Evolutionary conservation across 2,329 filamentous ascomycete genomes (phyloP).

Genomic region (Ophiostoma angusticollis): DNA sequence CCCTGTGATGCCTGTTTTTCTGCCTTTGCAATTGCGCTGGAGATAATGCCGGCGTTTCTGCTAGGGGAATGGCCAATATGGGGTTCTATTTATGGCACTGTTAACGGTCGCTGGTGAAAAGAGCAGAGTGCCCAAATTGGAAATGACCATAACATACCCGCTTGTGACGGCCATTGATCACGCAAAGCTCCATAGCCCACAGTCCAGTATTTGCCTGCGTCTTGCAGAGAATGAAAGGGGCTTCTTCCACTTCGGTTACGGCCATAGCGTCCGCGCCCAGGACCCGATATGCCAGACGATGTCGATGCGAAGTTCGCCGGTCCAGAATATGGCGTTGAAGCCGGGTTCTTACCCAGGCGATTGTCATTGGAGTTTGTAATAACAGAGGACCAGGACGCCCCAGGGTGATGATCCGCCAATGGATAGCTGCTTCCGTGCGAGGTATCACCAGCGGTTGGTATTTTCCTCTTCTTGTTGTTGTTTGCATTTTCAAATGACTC

Average conservation of each 20-base stretch:
- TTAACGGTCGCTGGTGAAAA: constrained; percentile 1
- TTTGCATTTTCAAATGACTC: constrained; percentile 97
- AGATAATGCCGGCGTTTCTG: constrained; percentile 65
- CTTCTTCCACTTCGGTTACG: constrained; percentile 49
- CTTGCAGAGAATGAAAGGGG: constrained; percentile 46
- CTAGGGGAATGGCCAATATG: neutral
- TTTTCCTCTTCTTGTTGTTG: constrained; percentile 99
- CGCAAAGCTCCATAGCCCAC: constrained; percentile 34
- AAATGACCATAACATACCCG: no score
- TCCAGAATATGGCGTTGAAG: constrained; percentile 22
- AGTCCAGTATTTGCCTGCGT: constrained; percentile 45
- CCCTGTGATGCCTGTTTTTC: constrained; percentile 54
- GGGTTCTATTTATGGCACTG: neutral
- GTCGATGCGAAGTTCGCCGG: constrained; percentile 41
- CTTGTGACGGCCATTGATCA: constrained; percentile 19
- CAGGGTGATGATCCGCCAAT: constrained; percentile 20
- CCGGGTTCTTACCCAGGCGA: constrained; percentile 3
- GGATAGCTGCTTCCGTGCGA: constrained; percentile 32
- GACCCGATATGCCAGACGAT: constrained; percentile 64
- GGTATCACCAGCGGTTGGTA: constrained; percentile 72
- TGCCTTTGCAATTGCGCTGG: constrained; percentile 79
- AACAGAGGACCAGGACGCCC: constrained; percentile 20
- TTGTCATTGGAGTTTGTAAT: constrained; percentile 7
- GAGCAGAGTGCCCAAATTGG: neutral
- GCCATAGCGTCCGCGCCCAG: constrained; percentile 75